Percentiles rank a stretch among this genome's conserved stretches.
These are phyloP conservation scores for Teunomyces funiuensis DNA, from an alignment of 805 yeast genomes.

Conservation along the genomic window DNA sequence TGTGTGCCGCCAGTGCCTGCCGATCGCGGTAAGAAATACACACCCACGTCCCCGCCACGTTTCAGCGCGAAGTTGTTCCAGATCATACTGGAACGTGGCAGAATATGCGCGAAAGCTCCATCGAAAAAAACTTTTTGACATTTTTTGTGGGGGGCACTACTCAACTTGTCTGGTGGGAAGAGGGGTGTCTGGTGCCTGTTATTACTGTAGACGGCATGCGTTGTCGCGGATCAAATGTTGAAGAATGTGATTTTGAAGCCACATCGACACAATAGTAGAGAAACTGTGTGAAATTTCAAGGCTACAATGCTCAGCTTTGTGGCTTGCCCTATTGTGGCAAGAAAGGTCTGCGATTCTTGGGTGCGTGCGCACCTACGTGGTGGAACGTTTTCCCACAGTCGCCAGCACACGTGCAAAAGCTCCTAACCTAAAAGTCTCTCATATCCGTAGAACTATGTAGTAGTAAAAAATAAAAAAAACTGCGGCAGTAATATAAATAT, in stretches of 20 bases:
- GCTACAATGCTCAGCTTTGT: too few relatives aligned
- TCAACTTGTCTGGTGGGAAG: too few relatives aligned
- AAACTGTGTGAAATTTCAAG: too few relatives aligned
- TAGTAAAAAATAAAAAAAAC: constrained; percentile 1
- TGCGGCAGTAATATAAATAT: constrained; percentile 5
- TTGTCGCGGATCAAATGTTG: neutral
- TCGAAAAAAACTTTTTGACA: neutral
- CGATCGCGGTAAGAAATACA: neutral
- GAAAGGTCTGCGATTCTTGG: neutral
- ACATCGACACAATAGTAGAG: too few relatives aligned
- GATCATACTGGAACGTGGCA: neutral
- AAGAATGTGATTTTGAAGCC: too few relatives aligned
- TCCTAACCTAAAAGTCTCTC: constrained; percentile 4
- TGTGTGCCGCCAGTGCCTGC: neutral
- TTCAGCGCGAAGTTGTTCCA: neutral
- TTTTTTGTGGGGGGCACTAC: constrained; percentile 1
- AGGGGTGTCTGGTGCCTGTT: neutral
- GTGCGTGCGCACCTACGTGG: neutral
- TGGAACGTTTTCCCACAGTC: constrained; percentile 1
- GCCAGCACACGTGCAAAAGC: constrained; percentile 4
- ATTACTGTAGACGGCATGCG: too few relatives aligned
- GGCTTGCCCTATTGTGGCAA: constrained; percentile 1
- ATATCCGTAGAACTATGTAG: constrained; percentile 5
- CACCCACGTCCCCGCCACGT: neutral
- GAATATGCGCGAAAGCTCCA: neutral